Conservation (phyloP, 129 eudicot species). For the Ambrosia trifida region DNA sequence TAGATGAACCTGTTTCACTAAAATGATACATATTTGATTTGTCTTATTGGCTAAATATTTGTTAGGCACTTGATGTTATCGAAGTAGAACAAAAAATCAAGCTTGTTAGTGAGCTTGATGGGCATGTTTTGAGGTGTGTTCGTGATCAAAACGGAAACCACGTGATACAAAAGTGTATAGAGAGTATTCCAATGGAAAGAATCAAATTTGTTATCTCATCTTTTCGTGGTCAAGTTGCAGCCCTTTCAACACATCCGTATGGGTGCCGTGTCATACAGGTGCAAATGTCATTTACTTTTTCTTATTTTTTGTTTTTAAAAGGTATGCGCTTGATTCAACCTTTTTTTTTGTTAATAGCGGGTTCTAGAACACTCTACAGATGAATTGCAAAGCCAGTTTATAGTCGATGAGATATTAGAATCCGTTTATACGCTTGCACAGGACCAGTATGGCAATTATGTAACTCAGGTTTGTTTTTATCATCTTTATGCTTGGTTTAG, state of each 20-base stretch:
- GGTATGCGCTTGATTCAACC: conserved; percentile 13
- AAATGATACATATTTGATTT: background rate
- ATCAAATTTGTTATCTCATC: conserved; percentile 66
- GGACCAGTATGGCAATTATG: conserved; percentile 76
- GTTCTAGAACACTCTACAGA: conserved; percentile 63
- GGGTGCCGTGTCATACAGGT: conserved; percentile 98
- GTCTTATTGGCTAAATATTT: conserved; percentile 12
- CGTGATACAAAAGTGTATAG: conserved; percentile 86
- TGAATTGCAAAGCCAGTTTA: conserved; percentile 59
- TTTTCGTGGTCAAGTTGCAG: conserved; percentile 82
- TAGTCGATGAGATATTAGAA: conserved; percentile 74
- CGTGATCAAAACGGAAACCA: conserved; percentile 95
- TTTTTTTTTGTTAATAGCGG: conserved; percentile 45
- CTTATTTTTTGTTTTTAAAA: background rate
- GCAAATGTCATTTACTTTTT: conserved; percentile 9
- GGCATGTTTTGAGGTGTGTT: conserved; percentile 78
- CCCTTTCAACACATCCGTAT: conserved; percentile 82
- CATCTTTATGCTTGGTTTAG: background rate
- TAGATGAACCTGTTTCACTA: background rate
- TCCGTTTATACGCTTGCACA: conserved; percentile 65
- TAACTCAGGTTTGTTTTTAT: conserved; percentile 59
- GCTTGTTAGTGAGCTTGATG: conserved; percentile 77
- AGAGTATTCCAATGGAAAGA: conserved; percentile 55
- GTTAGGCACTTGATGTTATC: conserved; percentile 80
- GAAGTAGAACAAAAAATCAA: conserved; percentile 67